phyloP scores from a whole-genome alignment of 2,329 filamentous ascomycete species.

The Diaporthe longicolla region DNA sequence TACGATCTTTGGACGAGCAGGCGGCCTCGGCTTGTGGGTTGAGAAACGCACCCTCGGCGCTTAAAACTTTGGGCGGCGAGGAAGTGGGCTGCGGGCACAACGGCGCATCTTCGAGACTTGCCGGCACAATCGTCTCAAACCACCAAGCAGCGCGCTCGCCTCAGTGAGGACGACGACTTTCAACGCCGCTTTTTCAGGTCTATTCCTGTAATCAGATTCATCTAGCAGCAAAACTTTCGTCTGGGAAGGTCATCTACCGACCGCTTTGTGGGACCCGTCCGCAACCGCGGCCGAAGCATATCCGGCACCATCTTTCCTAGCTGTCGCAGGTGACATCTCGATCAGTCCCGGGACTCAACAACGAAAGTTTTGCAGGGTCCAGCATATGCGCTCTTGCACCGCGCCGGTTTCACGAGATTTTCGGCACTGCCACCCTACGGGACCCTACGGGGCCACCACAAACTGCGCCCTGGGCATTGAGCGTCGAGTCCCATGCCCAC shows the following conservation, averaged over 20 bases:
- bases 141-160: slow-evolving; percentile 8
- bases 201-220: not conserved
- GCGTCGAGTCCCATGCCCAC: slow-evolving; percentile 2
- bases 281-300: slow-evolving; percentile 9
- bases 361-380: slow-evolving; percentile 16
- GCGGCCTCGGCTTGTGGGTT: slow-evolving; percentile 23
- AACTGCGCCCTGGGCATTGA: slow-evolving; percentile 24
- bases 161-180: slow-evolving; percentile 1
- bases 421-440: slow-evolving; percentile 17
- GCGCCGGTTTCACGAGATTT: slow-evolving; percentile 13
- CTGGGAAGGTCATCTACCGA: not conserved
- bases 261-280: not conserved
- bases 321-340: slow-evolving; percentile 38
- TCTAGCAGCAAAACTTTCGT: not conserved
- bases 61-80: slow-evolving; percentile 28
- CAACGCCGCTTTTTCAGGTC: not conserved
- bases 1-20: slow-evolving; percentile 31
- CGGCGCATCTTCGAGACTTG: slow-evolving; percentile 27
- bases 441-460: slow-evolving; percentile 14
- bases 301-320: slow-evolving; percentile 17
- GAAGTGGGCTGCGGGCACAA: slow-evolving; percentile 26
- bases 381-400: slow-evolving; percentile 12
- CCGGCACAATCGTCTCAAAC: slow-evolving; percentile 18
- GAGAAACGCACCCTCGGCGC: slow-evolving; percentile 24
- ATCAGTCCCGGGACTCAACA: slow-evolving; percentile 2